Base-by-base conservation (phyloP, 352 stramenopile genomes). In the Phytophthora litchii region DNA sequence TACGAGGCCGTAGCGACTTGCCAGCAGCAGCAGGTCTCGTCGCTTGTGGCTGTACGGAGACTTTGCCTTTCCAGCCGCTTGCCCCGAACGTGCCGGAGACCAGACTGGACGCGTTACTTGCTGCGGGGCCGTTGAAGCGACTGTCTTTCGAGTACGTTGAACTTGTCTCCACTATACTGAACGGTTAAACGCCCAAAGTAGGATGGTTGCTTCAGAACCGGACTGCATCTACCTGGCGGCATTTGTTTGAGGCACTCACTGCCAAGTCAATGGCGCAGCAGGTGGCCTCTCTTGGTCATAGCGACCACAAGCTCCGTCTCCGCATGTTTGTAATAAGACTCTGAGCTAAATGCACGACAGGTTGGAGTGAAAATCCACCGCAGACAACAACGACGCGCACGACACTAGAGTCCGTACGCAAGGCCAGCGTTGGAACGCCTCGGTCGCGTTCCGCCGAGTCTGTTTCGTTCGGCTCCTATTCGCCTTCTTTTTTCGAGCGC, bases 11-110 rank as follows among this genome's bases (percentile, higher is more conserved):
- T 56, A 54, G 44, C 52, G 61, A 70, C 65, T 58, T 58, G 57
- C 53, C 44, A 40, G 41, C 53, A n/a, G n/a, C 48, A 64, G 52
- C 52, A 69, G 62, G 63, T 72, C 61, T 72, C 62, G 62, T 76
- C 57, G 62, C 67, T 76, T 61, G 67, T 76, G 44, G 60, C 54
- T 49, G 48, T 45, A 66, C 60, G 46, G 49, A 56, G 56, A 64
- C 50, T 56, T 36, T 64, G 59, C 64, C 59, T 74, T 77, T 80
- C 71, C 71, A 77, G 71, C 62, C 60, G 71, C 51, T 80, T 16
- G 55, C 60, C 57, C 40, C 67, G 71, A 80, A 80, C 67, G 71
- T 70, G 67, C 71, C 25, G 12, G 42, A 59, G 63, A 62, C 40
- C 19, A 44, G 55, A 62, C 62, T 66, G 56, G 40, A 58, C 62